A percentile compares a stretch with the other conserved stretches of the same genome.
These are phyloP conservation scores for Isoetes taiwanensis DNA, from an alignment of 75 land plant species.

Conservation along the genomic window DNA sequence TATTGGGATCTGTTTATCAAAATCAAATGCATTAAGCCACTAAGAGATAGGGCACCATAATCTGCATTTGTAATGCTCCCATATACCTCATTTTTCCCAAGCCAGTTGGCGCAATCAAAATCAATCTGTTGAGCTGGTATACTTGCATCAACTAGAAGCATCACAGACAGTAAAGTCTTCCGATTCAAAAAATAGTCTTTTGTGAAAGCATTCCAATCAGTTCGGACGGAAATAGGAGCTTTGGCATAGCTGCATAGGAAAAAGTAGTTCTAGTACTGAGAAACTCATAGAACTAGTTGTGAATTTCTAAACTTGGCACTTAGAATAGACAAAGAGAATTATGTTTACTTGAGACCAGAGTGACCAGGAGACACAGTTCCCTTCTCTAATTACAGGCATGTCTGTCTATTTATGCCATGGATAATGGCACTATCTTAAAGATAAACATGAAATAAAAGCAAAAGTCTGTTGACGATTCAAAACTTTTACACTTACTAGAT, in stretches of 20 bases:
- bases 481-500: background rate
- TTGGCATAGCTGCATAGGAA: slow-evolving; percentile 53
- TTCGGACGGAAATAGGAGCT: slow-evolving; percentile 63
- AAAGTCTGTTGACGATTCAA: background rate
- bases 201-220: slow-evolving; percentile 78
- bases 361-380: too few species aligned
- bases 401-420: background rate
- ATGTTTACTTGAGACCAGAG: too few species aligned
- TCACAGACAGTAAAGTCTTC: slow-evolving; percentile 58
- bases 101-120: slow-evolving; percentile 85
- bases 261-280: background rate
- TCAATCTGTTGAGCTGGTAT: slow-evolving; percentile 75
- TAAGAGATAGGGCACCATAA: too few species aligned
- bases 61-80: too few species aligned
- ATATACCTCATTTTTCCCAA: slow-evolving; percentile 78
- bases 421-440: background rate
- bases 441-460: background rate
- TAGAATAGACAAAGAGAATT: background rate
- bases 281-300: background rate
- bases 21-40: background rate
- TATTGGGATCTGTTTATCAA: slow-evolving; percentile 70
- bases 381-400: too few species aligned
- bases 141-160: slow-evolving; percentile 81
- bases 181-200: slow-evolving; percentile 76
- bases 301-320: background rate